A percentile compares a stretch with the other conserved stretches of the same genome.
Evolutionary conservation across 23 red algal genomes (phyloP).

Genomic region (Gracilaria domingensis): DNA sequence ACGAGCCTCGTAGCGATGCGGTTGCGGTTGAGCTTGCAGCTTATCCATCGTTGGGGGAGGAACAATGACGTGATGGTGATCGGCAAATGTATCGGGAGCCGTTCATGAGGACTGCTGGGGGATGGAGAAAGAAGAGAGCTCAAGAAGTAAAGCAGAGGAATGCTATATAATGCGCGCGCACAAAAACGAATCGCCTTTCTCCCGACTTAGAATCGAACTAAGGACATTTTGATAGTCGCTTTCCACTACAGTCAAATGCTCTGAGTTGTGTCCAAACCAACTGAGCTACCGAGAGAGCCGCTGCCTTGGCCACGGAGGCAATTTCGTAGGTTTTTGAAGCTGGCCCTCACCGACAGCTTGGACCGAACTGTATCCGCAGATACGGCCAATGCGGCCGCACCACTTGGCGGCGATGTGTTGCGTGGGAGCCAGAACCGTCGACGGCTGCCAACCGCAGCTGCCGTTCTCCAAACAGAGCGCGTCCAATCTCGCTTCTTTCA

Average conservation of each 20-base stretch:
- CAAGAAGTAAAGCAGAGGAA: too few relatives aligned
- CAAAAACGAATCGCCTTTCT: neutral
- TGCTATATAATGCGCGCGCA: neutral
- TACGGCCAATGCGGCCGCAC: neutral
- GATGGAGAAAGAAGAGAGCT: too few relatives aligned
- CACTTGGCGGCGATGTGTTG: too few relatives aligned
- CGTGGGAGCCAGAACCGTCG: neutral
- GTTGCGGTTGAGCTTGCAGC: constrained; percentile 9
- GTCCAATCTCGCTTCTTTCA: neutral
- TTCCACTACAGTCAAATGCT: constrained; percentile 75
- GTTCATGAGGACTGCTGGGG: too few relatives aligned
- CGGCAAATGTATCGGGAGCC: neutral
- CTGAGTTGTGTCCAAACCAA: constrained; percentile 67
- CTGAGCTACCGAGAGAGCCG: constrained; percentile 71
- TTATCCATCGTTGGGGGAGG: neutral
- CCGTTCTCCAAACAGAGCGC: neutral
- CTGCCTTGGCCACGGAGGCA: neutral
- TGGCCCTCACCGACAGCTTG: too few relatives aligned
- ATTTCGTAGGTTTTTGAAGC: too few relatives aligned
- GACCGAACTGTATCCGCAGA: too few relatives aligned
- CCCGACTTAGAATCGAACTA: constrained; percentile 54
- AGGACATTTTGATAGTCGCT: constrained; percentile 44
- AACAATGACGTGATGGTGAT: neutral
- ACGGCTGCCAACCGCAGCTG: neutral
- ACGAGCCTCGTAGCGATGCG: constrained; percentile 30